Evolutionary conservation across 768 basidiomycete genomes (phyloP), one percentile per base, ranked within the genome.

Genomic region (Psilocybe subaeruginosa): DNA sequence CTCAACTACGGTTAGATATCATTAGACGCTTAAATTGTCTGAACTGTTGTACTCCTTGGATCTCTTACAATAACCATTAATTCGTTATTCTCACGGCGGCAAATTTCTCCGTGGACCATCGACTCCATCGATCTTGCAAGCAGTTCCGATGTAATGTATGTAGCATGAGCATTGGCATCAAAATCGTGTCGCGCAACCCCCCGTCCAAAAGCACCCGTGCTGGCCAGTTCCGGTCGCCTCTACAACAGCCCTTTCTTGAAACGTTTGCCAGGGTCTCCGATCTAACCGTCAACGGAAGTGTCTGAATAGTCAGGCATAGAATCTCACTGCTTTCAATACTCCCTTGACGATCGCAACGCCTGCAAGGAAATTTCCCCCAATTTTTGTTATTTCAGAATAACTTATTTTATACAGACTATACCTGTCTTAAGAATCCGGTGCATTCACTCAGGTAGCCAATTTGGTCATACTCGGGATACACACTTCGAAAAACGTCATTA

Each of bases 1-100:
- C 88, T 95, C 76, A 93, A 93, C 79, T 84, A 86, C 71, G 90
- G 85, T 66, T 75, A 64, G 70, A 51, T 48, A 41, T 16, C 31
- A 31, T 31, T 54, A 63, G 54, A 60, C 29, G 58, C 37, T 35
- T 49, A 50, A 46, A 49, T 46, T 59, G 14, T 53, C 27, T 51
- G 35, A 54, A 35, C 48, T 56, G 52, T 61, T 63, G 64, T 70
- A 67, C 61, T 62, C 54, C 50, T 43, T 64, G 64, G 60, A 64
- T 63, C 50, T 58, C 52, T 54, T 64, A 66, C 63, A 68, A 66
- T 61, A 61, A 62, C 58, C 59, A 41, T 62, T 60, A 59, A 60
- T 65, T 58, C 31, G 46, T 51, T 46, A 53, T 47, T 62, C 54
- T 56, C 48, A 56, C 52, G 61, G 46, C 19, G 19, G n/a, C 37